These are phyloP conservation scores for Prunus padus DNA, from an alignment of 306 rosid species.

Conservation along the genomic window DNA sequence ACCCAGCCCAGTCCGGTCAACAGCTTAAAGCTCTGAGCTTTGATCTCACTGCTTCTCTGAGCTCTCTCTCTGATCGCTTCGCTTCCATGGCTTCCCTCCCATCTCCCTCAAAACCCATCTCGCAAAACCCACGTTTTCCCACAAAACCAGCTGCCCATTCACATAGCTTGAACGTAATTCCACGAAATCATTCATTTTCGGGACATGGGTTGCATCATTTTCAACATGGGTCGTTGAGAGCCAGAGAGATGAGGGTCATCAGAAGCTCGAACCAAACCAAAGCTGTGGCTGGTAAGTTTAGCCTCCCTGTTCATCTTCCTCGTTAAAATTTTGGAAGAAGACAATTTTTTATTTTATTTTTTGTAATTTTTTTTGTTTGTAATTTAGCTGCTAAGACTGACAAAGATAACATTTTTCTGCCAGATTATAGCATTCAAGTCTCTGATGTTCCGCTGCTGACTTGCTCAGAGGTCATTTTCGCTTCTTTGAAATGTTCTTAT, in stretches of 20 bases:
- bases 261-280: constrained; percentile 30
- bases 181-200: constrained; percentile 17
- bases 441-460: constrained; percentile 55
- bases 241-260: constrained; percentile 4
- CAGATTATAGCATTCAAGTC: constrained; percentile 42
- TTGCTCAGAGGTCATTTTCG: constrained; percentile 49
- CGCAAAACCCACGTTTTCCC: constrained; percentile 13
- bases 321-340: background rate
- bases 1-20: background rate
- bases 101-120: constrained; percentile 22
- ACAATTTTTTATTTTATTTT: background rate
- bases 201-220: constrained; percentile 10
- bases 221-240: constrained; percentile 19
- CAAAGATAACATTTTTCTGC: constrained; percentile 1
- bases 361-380: background rate
- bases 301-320: background rate
- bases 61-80: background rate
- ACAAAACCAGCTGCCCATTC: background rate
- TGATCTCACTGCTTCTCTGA: background rate
- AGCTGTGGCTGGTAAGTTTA: constrained; percentile 37
- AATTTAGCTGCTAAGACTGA: background rate
- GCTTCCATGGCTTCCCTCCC: constrained; percentile 43
- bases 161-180: background rate
- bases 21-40: background rate
- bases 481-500: background rate